phyloP scores from a whole-genome alignment of 2,329 filamentous ascomycete genomes.

The Calycina herbarum region DNA sequence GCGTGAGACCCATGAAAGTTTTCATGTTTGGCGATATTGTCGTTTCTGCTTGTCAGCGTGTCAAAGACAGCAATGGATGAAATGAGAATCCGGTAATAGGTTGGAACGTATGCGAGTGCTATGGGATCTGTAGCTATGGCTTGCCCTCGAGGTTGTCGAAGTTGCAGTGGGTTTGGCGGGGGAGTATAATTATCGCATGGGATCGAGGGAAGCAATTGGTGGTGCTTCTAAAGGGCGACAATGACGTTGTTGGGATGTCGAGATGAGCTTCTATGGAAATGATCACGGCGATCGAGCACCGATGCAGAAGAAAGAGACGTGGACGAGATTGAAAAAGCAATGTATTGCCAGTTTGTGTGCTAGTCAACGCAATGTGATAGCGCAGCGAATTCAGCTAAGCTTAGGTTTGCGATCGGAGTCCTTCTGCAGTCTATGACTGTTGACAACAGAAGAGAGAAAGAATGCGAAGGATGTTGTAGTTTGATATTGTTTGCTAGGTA shows the following conservation, averaged over 20 bases:
- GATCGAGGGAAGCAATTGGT: neutral
- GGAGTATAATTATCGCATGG: neutral
- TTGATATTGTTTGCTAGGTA: neutral
- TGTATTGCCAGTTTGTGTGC: slow-evolving; percentile 2
- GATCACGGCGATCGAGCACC: slow-evolving; percentile 4
- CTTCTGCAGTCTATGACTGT: neutral
- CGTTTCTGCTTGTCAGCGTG: slow-evolving; percentile 1
- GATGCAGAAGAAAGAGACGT: neutral
- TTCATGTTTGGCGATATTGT: slow-evolving; percentile 5
- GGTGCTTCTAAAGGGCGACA: neutral
- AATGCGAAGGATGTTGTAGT: neutral
- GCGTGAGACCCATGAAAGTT: slow-evolving; percentile 43
- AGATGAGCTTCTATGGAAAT: neutral
- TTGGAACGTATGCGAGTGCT: neutral
- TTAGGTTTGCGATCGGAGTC: slow-evolving; percentile 2
- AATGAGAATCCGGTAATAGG: neutral
- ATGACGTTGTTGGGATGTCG: neutral
- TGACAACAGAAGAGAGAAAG: neutral
- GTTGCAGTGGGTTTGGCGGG: neutral
- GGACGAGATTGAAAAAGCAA: neutral
- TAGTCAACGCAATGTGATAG: slow-evolving; percentile 1
- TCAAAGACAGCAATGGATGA: slow-evolving; percentile 1
- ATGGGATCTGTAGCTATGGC: slow-evolving; percentile 4
- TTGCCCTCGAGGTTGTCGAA: neutral
- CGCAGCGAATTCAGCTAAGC: neutral